Evolutionary conservation across 2,329 filamentous ascomycete genomes (phyloP).

Genomic region (Plectosphaerella plurivora): DNA sequence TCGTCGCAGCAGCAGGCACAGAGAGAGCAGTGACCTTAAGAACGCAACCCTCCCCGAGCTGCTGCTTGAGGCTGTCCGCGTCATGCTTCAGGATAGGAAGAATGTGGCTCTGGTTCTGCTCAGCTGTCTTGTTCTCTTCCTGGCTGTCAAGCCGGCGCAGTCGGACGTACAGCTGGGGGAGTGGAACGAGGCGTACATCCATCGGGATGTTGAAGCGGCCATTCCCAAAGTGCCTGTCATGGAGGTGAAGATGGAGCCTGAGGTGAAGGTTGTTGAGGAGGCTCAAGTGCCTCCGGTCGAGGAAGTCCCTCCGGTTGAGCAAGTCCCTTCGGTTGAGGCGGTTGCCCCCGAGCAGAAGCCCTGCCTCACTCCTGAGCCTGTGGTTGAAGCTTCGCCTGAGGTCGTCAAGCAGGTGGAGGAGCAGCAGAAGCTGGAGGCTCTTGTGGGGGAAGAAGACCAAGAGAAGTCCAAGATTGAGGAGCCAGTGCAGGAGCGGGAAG

Average conservation of each 20-base stretch:
- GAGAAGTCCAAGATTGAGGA: constrained; percentile 12
- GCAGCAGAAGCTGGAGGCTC: neutral
- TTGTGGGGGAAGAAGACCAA: constrained; percentile 15
- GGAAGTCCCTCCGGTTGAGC: neutral
- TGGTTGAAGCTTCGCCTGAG: neutral
- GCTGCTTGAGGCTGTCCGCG: constrained; percentile 46
- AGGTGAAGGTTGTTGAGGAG: neutral
- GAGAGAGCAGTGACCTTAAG: constrained; percentile 16
- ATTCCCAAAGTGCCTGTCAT: constrained; percentile 6
- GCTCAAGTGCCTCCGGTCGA: neutral
- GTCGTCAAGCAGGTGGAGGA: neutral
- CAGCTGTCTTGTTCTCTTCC: constrained; percentile 46
- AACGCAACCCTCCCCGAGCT: constrained; percentile 49
- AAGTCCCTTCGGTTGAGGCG: constrained; percentile 1
- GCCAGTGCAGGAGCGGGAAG: neutral
- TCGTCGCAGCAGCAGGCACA: constrained; percentile 13
- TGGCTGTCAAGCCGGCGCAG: constrained; percentile 29
- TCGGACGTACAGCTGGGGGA: constrained; percentile 18
- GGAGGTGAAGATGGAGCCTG: neutral
- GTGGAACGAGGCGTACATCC: constrained; percentile 7
- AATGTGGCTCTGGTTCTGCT: constrained; percentile 55
- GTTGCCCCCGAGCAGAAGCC: neutral
- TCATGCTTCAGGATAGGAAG: constrained; percentile 53
- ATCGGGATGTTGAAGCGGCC: neutral
- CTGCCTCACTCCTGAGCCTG: neutral